phyloP scores from a whole-genome alignment of 2,329 filamentous ascomycete genomes.

The Coniochaeta sp. region DNA sequence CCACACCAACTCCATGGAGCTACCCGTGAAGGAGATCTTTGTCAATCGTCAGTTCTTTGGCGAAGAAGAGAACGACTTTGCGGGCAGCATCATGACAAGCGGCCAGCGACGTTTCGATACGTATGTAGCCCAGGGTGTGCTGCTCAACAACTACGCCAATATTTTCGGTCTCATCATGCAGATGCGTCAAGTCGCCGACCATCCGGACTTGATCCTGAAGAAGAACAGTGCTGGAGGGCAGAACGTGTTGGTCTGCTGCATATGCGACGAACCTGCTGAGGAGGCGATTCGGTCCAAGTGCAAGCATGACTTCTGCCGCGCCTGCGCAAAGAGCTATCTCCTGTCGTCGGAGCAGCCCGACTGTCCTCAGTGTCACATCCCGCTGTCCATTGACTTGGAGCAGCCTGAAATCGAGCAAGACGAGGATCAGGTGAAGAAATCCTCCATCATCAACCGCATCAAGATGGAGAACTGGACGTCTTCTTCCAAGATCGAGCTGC shows the following conservation, averaged over 20 bases:
- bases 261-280: slow-evolving; percentile 94
- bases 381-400: slow-evolving; percentile 83
- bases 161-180: slow-evolving; percentile 99
- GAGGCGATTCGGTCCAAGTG: slow-evolving; percentile 89
- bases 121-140: slow-evolving; percentile 87
- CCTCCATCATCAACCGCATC: slow-evolving; percentile 96
- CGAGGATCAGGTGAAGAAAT: slow-evolving; percentile 80
- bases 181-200: slow-evolving; percentile 96
- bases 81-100: slow-evolving; percentile 90
- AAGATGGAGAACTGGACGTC: slow-evolving; percentile 99
- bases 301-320: slow-evolving; percentile 85
- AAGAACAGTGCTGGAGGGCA: slow-evolving; percentile 81
- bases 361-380: slow-evolving; percentile 88
- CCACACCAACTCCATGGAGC: slow-evolving; percentile 88
- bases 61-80: slow-evolving; percentile 93
- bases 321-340: slow-evolving; percentile 74
- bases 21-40: slow-evolving; percentile 88
- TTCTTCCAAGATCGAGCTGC: slow-evolving; percentile 94
- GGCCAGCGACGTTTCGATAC: slow-evolving; percentile 86
- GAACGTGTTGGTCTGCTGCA: slow-evolving; percentile 84
- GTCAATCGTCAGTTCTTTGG: slow-evolving; percentile 95
- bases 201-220: slow-evolving; percentile 88
- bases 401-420: slow-evolving; percentile 95
- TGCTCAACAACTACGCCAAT: slow-evolving; percentile 97
- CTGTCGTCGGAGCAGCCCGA: slow-evolving; percentile 68